A percentile compares a stretch with the other conserved stretches of the same genome.
Conservation (phyloP, 139 green algal genomes). For the Volvox reticuliferus region DNA sequence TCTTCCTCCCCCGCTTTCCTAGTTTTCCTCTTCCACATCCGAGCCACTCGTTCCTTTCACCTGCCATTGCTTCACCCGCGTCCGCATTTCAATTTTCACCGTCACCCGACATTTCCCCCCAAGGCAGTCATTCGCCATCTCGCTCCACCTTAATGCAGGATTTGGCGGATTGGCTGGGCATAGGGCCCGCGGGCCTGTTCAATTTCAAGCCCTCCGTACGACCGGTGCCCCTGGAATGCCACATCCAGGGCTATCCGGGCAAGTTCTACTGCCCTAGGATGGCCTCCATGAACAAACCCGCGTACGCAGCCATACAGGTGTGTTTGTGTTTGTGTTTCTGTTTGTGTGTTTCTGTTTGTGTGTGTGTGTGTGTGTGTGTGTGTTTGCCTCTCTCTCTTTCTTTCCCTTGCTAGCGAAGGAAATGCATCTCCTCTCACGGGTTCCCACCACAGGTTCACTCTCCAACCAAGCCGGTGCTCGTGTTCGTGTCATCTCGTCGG, state of each 20-base stretch:
- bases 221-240: slow-evolving; percentile 94
- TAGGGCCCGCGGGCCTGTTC: slow-evolving; percentile 89
- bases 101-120: no score
- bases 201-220: slow-evolving; percentile 97
- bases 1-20: no score
- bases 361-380: not conserved
- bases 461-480: slow-evolving; percentile 94
- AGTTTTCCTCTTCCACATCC: no score
- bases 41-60: no score
- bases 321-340: slow-evolving; percentile 17
- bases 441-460: slow-evolving; percentile 77
- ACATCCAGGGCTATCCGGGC: slow-evolving; percentile 90
- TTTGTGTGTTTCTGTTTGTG: not conserved
- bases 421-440: no score
- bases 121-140: no score
- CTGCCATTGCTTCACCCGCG: no score
- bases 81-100: no score
- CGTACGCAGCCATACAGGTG: slow-evolving; percentile 95
- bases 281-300: slow-evolving; percentile 98
- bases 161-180: slow-evolving; percentile 95
- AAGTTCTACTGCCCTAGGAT: slow-evolving; percentile 98
- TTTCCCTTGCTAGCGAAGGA: not conserved
- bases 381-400: not conserved
- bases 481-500: slow-evolving; percentile 90
- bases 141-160: slow-evolving; percentile 62